Percentiles rank a stretch among this genome's conserved stretches.
Conservation (phyloP, 2,329 filamentous ascomycete genomes). For the Botrytis porri region DNA sequence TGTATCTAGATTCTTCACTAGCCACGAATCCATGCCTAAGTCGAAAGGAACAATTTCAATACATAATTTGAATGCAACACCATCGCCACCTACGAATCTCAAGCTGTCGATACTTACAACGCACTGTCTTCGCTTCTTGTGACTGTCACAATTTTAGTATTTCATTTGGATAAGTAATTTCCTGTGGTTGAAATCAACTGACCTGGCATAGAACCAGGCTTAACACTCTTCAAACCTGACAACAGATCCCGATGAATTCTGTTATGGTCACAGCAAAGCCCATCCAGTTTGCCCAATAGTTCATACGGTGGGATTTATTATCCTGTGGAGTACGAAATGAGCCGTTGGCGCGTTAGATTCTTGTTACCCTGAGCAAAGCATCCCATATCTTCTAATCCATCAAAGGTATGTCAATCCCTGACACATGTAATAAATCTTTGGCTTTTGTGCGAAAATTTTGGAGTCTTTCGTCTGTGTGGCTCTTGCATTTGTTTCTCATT, state of each 20-base stretch:
- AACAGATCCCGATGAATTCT: too few relatives aligned
- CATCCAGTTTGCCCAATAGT: background rate
- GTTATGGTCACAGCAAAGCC: background rate
- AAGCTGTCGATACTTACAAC: background rate
- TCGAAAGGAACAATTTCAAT: background rate
- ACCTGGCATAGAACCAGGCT: too few relatives aligned
- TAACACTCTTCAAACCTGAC: background rate
- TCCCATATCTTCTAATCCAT: background rate
- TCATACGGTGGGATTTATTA: background rate
- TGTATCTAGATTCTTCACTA: background rate
- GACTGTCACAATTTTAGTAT: background rate
- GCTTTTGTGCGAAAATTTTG: background rate
- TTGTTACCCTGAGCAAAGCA: background rate
- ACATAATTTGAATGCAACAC: background rate
- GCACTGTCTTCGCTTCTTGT: background rate
- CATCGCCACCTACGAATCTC: background rate
- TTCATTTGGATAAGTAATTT: background rate
- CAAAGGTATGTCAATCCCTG: background rate
- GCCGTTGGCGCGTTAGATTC: background rate
- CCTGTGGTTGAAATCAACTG: background rate
- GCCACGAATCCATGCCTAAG: too few relatives aligned
- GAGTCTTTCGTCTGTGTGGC: background rate
- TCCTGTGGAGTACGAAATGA: background rate
- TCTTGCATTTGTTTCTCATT: background rate
- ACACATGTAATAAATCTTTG: background rate